phyloP scores from a whole-genome alignment of 495 filamentous ascomycete species.

The Tuber calosporum region DNA sequence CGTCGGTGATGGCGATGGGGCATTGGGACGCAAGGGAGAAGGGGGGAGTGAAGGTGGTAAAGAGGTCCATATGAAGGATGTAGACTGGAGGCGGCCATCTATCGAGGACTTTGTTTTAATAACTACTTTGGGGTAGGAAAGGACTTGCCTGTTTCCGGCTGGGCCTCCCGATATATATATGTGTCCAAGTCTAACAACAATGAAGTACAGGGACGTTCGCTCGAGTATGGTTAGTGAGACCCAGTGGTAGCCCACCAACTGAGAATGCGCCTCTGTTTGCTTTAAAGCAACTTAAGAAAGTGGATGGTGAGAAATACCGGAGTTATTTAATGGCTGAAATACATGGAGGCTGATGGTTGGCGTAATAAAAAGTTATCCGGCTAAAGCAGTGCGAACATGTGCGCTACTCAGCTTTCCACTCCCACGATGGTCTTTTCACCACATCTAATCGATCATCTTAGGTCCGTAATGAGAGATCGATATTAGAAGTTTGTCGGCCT shows the following conservation, averaged over 20 bases:
- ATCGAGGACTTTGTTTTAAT: conserved; percentile 74
- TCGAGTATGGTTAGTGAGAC: conserved; percentile 77
- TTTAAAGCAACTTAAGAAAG: conserved; percentile 87
- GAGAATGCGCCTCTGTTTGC: conserved; percentile 64
- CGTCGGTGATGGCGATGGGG: conserved; percentile 7
- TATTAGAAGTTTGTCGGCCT: conserved; percentile 77
- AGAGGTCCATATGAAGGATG: conserved; percentile 28
- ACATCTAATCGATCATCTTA: conserved; percentile 16
- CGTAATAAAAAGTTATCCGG: conserved; percentile 64
- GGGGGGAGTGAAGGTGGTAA: conserved; percentile 11
- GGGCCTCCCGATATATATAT: conserved; percentile 19
- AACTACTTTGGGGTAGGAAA: conserved; percentile 65
- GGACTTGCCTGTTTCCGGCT: conserved; percentile 18
- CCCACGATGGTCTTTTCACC: conserved; percentile 1
- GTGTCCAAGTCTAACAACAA: conserved; percentile 42
- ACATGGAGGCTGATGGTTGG: conserved; percentile 24
- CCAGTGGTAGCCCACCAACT: conserved; percentile 48
- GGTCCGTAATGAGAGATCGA: conserved; percentile 70
- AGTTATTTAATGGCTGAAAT: conserved; percentile 25
- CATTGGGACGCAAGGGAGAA: conserved; percentile 6
- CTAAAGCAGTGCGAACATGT: conserved; percentile 98
- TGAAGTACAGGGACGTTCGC: conserved; percentile 76
- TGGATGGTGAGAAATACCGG: conserved; percentile 52
- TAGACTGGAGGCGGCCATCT: conserved; percentile 31
- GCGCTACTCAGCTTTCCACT: conserved; percentile 34